Conservation (phyloP, 352 stramenopile species). For the Pythium brachiatum region DNA sequence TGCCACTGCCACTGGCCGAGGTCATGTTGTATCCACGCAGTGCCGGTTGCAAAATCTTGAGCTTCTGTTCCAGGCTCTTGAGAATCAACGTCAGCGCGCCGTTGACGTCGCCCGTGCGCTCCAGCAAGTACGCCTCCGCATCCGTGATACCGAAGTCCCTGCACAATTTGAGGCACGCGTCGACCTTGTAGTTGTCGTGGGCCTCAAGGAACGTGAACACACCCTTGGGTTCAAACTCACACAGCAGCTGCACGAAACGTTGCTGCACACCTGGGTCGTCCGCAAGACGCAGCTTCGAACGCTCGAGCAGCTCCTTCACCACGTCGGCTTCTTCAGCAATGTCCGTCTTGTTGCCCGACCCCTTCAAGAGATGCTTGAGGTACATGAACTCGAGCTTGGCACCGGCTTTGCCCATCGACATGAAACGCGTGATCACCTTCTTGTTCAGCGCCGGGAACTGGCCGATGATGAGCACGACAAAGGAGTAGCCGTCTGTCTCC, state of each 20-base stretch:
- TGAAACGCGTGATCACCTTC: constrained; percentile 81
- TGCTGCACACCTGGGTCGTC: constrained; percentile 83
- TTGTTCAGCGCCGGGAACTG: constrained; percentile 86
- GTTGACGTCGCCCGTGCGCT: constrained; percentile 92
- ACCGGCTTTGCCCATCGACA: constrained; percentile 76
- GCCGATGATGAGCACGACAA: constrained; percentile 86
- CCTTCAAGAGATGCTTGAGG: constrained; percentile 75
- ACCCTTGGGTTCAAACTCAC: constrained; percentile 70
- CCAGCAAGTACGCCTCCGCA: constrained; percentile 90
- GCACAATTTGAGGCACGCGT: constrained; percentile 80
- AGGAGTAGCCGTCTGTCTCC: constrained; percentile 85
- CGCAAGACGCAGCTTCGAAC: constrained; percentile 75
- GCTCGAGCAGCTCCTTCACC: constrained; percentile 76
- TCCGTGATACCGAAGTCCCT: constrained; percentile 85
- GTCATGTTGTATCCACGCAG: constrained; percentile 72
- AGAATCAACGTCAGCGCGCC: constrained; percentile 92
- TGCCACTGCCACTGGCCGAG: constrained; percentile 28
- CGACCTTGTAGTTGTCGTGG: constrained; percentile 87
- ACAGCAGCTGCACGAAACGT: constrained; percentile 76
- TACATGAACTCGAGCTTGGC: constrained; percentile 82
- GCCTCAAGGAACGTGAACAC: constrained; percentile 83
- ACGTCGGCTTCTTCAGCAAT: constrained; percentile 70
- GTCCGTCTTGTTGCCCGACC: constrained; percentile 46
- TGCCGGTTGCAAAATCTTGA: constrained; percentile 89
- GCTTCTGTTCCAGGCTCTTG: constrained; percentile 89